These are phyloP conservation scores for Lipomyces yamanashiensis DNA, from an alignment of 805 yeast genomes.

Conservation along the genomic window DNA sequence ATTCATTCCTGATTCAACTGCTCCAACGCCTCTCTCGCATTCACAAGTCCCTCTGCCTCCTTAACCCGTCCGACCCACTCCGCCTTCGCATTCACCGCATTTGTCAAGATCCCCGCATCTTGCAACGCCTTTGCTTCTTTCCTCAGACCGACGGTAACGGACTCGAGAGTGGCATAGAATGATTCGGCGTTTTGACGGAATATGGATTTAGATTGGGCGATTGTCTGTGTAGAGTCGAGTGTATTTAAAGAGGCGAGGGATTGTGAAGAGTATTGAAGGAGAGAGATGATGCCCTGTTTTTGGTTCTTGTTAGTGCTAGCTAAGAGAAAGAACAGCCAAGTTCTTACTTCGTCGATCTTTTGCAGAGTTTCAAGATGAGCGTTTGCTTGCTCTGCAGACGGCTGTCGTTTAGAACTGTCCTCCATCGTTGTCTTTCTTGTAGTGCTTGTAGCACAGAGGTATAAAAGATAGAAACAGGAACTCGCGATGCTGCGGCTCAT, in stretches of 20 bases:
- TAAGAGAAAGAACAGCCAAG: no score
- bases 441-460: not conserved
- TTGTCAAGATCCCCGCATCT: constrained; percentile 25
- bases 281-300: constrained; percentile 20
- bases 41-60: constrained; percentile 17
- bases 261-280: constrained; percentile 17
- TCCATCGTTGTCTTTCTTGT: not conserved
- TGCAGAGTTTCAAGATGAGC: constrained; percentile 25
- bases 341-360: constrained; percentile 30
- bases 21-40: constrained; percentile 19
- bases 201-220: constrained; percentile 11
- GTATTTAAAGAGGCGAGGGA: constrained; percentile 24
- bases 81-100: constrained; percentile 28
- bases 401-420: not conserved
- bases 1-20: constrained; percentile 11
- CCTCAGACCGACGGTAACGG: constrained; percentile 25
- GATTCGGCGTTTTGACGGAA: constrained; percentile 12
- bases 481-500: no score
- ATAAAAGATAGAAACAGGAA: not conserved
- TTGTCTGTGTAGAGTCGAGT: constrained; percentile 2
- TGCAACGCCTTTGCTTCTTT: constrained; percentile 28
- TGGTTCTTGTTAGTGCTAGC: not conserved
- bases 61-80: constrained; percentile 32
- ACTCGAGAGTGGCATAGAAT: constrained; percentile 20
- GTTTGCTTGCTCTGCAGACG: constrained; percentile 17